These are phyloP conservation scores for Ettlia oleoabundans DNA, from an alignment of 139 green algal genomes.

Conservation along the genomic window DNA sequence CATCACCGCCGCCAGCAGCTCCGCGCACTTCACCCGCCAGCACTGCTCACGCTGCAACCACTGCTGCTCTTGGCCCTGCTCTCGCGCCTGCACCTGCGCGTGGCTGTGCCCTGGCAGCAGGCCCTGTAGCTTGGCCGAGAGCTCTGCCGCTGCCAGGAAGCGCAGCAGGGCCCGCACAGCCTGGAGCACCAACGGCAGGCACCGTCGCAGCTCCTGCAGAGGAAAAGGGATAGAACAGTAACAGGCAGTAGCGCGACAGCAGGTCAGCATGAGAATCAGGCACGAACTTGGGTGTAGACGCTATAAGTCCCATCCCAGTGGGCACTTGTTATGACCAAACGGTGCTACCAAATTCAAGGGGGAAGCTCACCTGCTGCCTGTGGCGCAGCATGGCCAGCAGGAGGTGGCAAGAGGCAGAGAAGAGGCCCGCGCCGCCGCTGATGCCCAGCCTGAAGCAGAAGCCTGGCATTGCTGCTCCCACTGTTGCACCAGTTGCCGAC, in stretches of 20 bases:
- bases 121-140: conserved; percentile 5
- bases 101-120: too few relatives aligned
- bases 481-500: background rate
- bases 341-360: too few relatives aligned
- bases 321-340: too few relatives aligned
- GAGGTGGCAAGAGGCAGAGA: conserved; percentile 28
- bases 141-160: conserved; percentile 25
- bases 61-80: too few relatives aligned
- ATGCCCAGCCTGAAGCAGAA: conserved; percentile 4
- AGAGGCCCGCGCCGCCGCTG: conserved; percentile 13
- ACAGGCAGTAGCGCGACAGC: too few relatives aligned
- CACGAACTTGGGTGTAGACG: too few relatives aligned
- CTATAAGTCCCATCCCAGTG: too few relatives aligned
- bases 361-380: conserved; percentile 8
- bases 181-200: conserved; percentile 39
- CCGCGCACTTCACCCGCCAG: conserved; percentile 27
- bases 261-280: too few relatives aligned
- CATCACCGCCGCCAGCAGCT: conserved; percentile 33
- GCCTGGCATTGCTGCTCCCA: background rate
- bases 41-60: background rate
- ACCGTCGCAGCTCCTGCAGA: conserved; percentile 30
- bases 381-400: conserved; percentile 40
- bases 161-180: conserved; percentile 36
- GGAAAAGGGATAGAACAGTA: background rate
- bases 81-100: background rate